A percentile compares a stretch with the other conserved stretches of the same genome.
phyloP scores from a whole-genome alignment of 495 filamentous ascomycete species.

The Hypoxylon trugodes region DNA sequence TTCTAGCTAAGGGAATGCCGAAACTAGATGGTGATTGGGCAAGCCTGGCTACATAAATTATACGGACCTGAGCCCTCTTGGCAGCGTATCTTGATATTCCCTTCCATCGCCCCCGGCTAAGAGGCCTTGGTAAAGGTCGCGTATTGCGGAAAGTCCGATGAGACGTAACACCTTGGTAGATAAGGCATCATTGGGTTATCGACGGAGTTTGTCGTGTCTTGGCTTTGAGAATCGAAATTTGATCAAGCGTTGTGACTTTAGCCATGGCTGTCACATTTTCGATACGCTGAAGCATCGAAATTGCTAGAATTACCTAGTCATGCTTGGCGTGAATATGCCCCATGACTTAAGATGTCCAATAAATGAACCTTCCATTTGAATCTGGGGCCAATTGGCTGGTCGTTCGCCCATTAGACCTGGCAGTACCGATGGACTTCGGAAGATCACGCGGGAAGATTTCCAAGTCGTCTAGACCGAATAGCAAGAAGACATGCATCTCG shows the following conservation, averaged over 20 bases:
- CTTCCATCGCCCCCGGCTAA: slow-evolving; percentile 11
- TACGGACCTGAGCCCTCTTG: slow-evolving; percentile 21
- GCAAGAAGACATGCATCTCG: background rate
- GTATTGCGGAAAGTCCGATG: slow-evolving; percentile 27
- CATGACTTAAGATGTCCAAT: background rate
- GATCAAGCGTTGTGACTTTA: background rate
- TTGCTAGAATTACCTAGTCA: background rate
- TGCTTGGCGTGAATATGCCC: background rate
- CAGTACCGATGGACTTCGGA: background rate
- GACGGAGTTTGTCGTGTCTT: slow-evolving; percentile 7
- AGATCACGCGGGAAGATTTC: background rate
- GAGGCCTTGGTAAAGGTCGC: background rate
- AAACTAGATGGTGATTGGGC: slow-evolving; percentile 24
- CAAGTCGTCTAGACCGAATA: background rate
- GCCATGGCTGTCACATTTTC: background rate
- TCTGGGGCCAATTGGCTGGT: background rate
- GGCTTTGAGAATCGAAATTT: background rate
- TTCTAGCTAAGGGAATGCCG: slow-evolving; percentile 24
- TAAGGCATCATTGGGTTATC: background rate
- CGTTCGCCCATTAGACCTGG: background rate
- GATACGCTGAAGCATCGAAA: background rate
- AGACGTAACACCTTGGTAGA: background rate
- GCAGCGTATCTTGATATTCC: slow-evolving; percentile 4
- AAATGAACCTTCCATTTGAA: background rate
- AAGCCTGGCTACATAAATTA: slow-evolving; percentile 34